Conservation (phyloP, 2,329 filamentous ascomycete genomes). For the Huntiella abstrusa region DNA sequence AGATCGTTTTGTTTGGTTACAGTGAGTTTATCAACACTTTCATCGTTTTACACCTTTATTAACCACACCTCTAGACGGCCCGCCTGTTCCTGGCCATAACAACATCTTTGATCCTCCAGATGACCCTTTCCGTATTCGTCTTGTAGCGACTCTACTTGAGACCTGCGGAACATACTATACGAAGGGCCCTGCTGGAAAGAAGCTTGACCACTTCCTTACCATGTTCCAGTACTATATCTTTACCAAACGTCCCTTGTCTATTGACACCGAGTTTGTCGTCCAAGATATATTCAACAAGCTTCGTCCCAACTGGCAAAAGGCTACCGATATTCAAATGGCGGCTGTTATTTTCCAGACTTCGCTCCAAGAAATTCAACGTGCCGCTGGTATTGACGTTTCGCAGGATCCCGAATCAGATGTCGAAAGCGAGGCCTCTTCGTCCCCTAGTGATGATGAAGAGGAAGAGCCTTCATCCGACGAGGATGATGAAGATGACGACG, state of each 20-base stretch:
- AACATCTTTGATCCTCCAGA: slow-evolving; percentile 74
- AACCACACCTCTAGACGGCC: slow-evolving; percentile 37
- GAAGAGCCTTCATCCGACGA: slow-evolving; percentile 35
- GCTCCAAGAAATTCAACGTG: slow-evolving; percentile 78
- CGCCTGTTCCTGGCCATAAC: slow-evolving; percentile 52
- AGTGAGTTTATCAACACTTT: slow-evolving; percentile 23
- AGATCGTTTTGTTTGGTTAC: slow-evolving; percentile 83
- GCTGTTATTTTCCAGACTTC: slow-evolving; percentile 67
- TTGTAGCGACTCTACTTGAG: slow-evolving; percentile 77
- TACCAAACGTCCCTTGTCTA: slow-evolving; percentile 73
- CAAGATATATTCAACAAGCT: slow-evolving; percentile 78
- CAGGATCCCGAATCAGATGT: slow-evolving; percentile 60
- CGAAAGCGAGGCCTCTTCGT: slow-evolving; percentile 43
- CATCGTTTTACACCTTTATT: background rate
- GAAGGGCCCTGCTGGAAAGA: slow-evolving; percentile 83
- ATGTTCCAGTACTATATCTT: slow-evolving; percentile 96
- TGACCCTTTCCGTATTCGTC: slow-evolving; percentile 86
- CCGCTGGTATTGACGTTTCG: slow-evolving; percentile 48
- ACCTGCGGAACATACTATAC: slow-evolving; percentile 95
- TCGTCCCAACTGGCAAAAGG: slow-evolving; percentile 82
- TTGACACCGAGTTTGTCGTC: slow-evolving; percentile 94
- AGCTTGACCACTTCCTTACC: slow-evolving; percentile 89
- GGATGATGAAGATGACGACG: slow-evolving; percentile 40
- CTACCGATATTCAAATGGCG: slow-evolving; percentile 65
- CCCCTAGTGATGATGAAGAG: slow-evolving; percentile 38